These are phyloP conservation scores for Dianthus caryophyllus DNA, from an alignment of 148 eudicot genomes.

Conservation along the genomic window DNA sequence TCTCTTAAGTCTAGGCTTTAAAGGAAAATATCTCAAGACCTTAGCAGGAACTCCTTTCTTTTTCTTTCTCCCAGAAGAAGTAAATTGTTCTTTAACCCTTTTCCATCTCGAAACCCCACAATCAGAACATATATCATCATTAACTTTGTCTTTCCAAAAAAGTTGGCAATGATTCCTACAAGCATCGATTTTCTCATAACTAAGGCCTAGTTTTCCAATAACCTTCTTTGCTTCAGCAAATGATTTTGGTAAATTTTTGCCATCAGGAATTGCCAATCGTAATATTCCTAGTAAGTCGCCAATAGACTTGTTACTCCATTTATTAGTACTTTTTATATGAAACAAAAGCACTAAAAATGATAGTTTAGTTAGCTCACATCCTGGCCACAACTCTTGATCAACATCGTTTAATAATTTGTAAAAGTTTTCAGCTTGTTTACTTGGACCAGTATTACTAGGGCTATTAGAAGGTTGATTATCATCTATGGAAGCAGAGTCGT, in stretches of 20 bases:
- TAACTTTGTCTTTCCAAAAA: neutral
- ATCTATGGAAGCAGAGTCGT: neutral
- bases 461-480: neutral
- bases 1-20: neutral
- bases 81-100: neutral
- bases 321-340: neutral
- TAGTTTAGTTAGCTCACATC: constrained; percentile 2
- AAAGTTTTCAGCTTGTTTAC: no score
- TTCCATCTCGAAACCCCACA: constrained; percentile 1
- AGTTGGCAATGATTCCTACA: constrained; percentile 7
- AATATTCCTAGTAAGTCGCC: neutral
- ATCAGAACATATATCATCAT: neutral
- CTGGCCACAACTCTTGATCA: neutral
- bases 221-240: neutral
- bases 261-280: neutral
- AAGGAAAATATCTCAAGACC: neutral
- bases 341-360: constrained; percentile 3
- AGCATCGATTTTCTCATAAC: neutral
- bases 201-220: constrained; percentile 5
- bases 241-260: neutral
- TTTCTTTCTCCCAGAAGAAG: neutral
- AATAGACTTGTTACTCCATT: neutral
- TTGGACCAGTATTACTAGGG: no score
- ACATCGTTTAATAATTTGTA: no score
- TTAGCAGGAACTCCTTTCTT: neutral